A percentile compares a stretch with the other conserved stretches of the same genome.
These are phyloP conservation scores for Alternaria tenuissima DNA, from an alignment of 2,329 filamentous ascomycete species.

Conservation along the genomic window DNA sequence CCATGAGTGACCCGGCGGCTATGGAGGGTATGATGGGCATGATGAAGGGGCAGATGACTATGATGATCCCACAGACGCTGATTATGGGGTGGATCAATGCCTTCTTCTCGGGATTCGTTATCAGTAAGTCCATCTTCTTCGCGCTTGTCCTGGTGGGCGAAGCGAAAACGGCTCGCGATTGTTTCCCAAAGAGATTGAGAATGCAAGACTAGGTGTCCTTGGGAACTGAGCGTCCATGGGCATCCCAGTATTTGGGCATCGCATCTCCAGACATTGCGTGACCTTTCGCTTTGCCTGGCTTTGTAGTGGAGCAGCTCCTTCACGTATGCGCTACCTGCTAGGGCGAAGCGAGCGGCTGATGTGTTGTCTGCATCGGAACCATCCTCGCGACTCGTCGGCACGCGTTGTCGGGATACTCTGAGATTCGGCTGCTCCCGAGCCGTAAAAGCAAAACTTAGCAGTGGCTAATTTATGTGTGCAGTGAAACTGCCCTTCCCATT, in stretches of 20 bases:
- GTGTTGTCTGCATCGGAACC: background rate
- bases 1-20: constrained; percentile 90
- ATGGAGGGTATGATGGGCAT: constrained; percentile 99
- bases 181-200: background rate
- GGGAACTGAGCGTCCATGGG: background rate
- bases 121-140: constrained; percentile 68
- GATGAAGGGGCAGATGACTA: constrained; percentile 99
- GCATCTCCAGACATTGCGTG: background rate
- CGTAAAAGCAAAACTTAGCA: constrained; percentile 2
- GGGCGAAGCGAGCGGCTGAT: constrained; percentile 8
- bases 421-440: constrained; percentile 13
- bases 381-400: constrained; percentile 1
- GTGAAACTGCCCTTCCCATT: constrained; percentile 98
- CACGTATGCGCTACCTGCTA: background rate
- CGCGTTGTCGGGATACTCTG: background rate
- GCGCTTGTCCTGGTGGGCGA: background rate
- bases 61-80: constrained; percentile 98
- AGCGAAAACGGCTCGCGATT: background rate
- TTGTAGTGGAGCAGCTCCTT: background rate
- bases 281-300: constrained; percentile 5
- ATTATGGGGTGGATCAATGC: constrained; percentile 99
- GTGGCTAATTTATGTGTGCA: constrained; percentile 44
- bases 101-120: constrained; percentile 97
- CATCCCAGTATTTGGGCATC: background rate
- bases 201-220: background rate